Base-by-base conservation (phyloP, 257 asterid species). In the Fraxinus cuspidata region DNA sequence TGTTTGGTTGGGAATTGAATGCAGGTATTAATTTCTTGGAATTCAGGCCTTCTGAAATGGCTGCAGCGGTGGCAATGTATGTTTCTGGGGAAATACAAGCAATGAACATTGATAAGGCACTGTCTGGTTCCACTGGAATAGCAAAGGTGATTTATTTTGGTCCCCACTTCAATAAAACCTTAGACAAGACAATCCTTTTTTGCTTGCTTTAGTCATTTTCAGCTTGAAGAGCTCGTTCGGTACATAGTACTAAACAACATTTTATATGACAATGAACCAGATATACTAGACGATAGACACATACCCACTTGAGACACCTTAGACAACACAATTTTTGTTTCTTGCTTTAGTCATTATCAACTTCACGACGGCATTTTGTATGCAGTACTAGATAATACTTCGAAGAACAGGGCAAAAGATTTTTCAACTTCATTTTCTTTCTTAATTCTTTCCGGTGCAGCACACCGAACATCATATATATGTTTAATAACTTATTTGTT, bases 11-110 rank as follows among this genome's bases (percentile, higher is more conserved):
- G 69, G 80, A 83, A 84, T 81, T 87, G 84, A 83, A 86, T 86
- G 94, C 92, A 93, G 94, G 89, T 78, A 87, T 90, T 82, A 94
- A 90, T 76, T 90, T 90, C 93, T 88, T 93, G 94, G 94, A 91
- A 77, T 93, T 91, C 91, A 89, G 79, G 88, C 88, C 96, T 27
- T 90, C 93, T 78, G 97, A 93, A 79, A 81, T 90, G 81, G 94
- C 91, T 67, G 94, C 94, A 84, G 96, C 96, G 40, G 93, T 88
- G 81, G 96, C 96, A 69, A 44, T 86, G 72, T 81, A 73, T 72
- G 92, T 86, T 77, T 86, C 84, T 29, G 83, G 81, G 31, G 91
- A 88, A 73, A 84, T 27, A 51, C 83, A 77, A 49, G 83, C 87
- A 49, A 38, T 75, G 76, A 89, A 84, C 79, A 79, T 81, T 74